Percentiles rank a stretch among this genome's conserved stretches.
Conservation (phyloP, 2,329 filamentous ascomycete genomes). For the Aspergillaceae sp. region DNA sequence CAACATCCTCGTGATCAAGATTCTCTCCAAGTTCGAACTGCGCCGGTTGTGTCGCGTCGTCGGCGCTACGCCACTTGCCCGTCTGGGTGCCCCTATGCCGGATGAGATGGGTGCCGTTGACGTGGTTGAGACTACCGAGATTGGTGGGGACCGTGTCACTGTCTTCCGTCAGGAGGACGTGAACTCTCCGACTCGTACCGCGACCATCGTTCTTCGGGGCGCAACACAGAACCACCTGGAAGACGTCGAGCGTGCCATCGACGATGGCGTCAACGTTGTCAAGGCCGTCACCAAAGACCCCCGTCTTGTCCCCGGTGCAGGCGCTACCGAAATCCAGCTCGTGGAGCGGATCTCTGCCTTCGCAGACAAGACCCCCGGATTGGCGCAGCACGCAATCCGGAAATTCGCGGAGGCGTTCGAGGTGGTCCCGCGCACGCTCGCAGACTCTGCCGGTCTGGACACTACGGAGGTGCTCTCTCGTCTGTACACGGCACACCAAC, state of each 20-base stretch:
- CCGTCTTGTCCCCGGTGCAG: constrained; percentile 83
- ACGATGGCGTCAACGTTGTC: constrained; percentile 96
- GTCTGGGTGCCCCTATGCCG: constrained; percentile 96
- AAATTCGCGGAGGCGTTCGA: constrained; percentile 98
- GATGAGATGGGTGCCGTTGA: constrained; percentile 97
- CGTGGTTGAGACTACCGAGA: constrained; percentile 92
- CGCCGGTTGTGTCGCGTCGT: constrained; percentile 91
- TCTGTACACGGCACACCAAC: constrained; percentile 86
- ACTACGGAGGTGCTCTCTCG: constrained; percentile 92
- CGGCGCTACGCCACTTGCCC: constrained; percentile 89
- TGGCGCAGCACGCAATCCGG: constrained; percentile 93
- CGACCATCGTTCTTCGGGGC: constrained; percentile 86
- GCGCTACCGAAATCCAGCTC: constrained; percentile 88
- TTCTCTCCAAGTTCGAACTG: constrained; percentile 96
- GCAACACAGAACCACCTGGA: constrained; percentile 98
- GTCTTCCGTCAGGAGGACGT: constrained; percentile 85
- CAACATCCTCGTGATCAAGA: constrained; percentile 91
- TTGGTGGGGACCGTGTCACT: constrained; percentile 94
- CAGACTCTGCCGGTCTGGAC: constrained; percentile 90
- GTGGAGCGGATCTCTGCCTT: constrained; percentile 84
- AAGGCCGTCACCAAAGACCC: constrained; percentile 96
- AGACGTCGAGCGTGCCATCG: constrained; percentile 91
- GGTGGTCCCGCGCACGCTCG: constrained; percentile 85
- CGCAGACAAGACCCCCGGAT: constrained; percentile 83
- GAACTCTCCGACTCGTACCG: constrained; percentile 79